Conservation (phyloP, 2,329 filamentous ascomycete species). For the Neocucurbitaria cava region DNA sequence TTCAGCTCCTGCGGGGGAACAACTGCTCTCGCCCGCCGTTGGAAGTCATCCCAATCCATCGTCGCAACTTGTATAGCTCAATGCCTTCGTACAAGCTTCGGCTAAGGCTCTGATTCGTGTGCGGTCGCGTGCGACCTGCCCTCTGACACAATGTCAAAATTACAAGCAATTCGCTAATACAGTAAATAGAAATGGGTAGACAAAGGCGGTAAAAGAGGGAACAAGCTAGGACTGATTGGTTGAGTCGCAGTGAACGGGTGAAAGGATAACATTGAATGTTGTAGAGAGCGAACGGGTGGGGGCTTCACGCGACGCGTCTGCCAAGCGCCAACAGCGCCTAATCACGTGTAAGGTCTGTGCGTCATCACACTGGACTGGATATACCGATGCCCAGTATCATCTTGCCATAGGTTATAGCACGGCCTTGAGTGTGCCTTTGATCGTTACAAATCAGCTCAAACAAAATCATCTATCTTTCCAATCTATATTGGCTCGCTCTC, state of each 20-base stretch:
- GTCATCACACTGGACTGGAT: too few relatives aligned
- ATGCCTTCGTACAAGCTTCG: not conserved
- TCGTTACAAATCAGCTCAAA: too few relatives aligned
- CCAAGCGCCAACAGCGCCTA: not conserved
- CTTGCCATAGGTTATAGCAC: too few relatives aligned
- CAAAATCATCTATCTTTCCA: too few relatives aligned
- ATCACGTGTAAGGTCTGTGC: not conserved
- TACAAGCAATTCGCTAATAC: not conserved
- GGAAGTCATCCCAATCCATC: constrained; percentile 33
- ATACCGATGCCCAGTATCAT: too few relatives aligned
- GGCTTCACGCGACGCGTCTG: not conserved
- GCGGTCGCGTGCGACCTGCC: not conserved
- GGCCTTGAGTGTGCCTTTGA: too few relatives aligned
- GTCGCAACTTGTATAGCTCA: not conserved
- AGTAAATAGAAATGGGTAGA: not conserved
- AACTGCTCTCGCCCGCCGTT: constrained; percentile 21
- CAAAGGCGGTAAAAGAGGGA: not conserved
- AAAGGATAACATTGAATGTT: not conserved
- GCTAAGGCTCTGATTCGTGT: not conserved
- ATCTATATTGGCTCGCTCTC: too few relatives aligned
- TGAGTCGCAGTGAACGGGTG: constrained; percentile 2
- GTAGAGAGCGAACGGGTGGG: not conserved
- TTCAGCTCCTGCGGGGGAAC: constrained; percentile 27
- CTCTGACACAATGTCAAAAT: not conserved
- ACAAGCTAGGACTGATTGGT: not conserved